Evolutionary conservation across 495 filamentous ascomycete genomes (phyloP).

Genomic region (Articulospora tetracladia): DNA sequence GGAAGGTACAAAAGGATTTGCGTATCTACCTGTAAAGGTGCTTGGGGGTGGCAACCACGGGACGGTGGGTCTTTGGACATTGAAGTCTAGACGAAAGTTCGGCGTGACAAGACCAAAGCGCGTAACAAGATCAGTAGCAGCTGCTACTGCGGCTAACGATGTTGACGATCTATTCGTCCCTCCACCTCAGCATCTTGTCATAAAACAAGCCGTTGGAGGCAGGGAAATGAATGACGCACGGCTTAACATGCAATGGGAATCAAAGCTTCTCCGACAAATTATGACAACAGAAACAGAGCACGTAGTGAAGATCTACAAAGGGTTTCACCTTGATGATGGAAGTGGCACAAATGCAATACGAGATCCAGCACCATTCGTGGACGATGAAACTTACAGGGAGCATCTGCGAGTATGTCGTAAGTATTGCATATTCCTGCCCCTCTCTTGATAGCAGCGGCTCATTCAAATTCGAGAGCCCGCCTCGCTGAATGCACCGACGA

Average conservation of each 20-base stretch:
- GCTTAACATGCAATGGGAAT: neutral
- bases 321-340: neutral
- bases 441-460: too few species aligned
- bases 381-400: neutral
- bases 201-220: neutral
- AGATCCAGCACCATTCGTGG: neutral
- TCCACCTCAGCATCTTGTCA: neutral
- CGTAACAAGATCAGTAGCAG: too few species aligned
- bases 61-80: neutral
- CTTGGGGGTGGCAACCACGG: neutral
- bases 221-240: neutral
- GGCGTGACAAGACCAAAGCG: too few species aligned
- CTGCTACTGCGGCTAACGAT: too few species aligned
- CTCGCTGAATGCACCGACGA: too few species aligned
- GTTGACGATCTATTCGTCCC: too few species aligned
- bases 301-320: constrained; percentile 6
- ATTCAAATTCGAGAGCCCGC: too few species aligned
- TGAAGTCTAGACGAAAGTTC: too few species aligned
- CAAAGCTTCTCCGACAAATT: neutral
- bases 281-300: neutral
- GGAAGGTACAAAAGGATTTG: neutral
- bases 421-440: too few species aligned
- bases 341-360: neutral
- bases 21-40: neutral
- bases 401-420: neutral